phyloP scores from a whole-genome alignment of 345 rosid genomes.

The Reutealis trisperma region DNA sequence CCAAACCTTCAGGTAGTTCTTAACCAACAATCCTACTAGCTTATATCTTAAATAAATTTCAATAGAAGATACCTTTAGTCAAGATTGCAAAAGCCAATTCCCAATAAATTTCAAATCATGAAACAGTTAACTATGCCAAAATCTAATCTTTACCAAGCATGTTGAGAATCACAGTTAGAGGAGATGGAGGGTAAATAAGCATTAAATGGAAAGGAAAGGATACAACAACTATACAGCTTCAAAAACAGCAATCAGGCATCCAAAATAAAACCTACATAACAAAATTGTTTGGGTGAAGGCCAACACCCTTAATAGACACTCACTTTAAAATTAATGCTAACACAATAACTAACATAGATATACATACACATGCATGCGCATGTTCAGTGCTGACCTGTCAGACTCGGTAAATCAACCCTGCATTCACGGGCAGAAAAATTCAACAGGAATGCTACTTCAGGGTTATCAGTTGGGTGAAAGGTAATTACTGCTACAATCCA shows the following conservation, averaged over 20 bases:
- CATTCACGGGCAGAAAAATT: background rate
- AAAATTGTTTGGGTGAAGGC: background rate
- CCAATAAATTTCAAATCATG: background rate
- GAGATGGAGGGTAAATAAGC: background rate
- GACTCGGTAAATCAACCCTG: background rate
- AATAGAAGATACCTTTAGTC: background rate
- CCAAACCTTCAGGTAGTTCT: background rate
- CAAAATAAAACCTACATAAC: background rate
- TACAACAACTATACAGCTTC: too few relatives aligned
- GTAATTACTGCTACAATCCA: background rate
- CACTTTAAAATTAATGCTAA: background rate
- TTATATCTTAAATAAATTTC: background rate
- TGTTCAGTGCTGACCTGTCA: background rate
- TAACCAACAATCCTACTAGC: background rate
- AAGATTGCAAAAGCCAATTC: background rate
- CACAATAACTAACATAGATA: background rate
- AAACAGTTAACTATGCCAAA: background rate
- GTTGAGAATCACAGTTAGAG: background rate
- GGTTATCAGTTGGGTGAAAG: background rate
- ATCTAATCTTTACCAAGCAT: background rate
- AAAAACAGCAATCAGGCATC: background rate
- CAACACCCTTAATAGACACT: background rate
- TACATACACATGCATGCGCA: background rate
- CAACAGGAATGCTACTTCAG: background rate
- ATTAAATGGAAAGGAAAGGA: background rate